Base-by-base conservation (phyloP, 352 stramenopile species). In the Globisporangium abappressorium region DNA sequence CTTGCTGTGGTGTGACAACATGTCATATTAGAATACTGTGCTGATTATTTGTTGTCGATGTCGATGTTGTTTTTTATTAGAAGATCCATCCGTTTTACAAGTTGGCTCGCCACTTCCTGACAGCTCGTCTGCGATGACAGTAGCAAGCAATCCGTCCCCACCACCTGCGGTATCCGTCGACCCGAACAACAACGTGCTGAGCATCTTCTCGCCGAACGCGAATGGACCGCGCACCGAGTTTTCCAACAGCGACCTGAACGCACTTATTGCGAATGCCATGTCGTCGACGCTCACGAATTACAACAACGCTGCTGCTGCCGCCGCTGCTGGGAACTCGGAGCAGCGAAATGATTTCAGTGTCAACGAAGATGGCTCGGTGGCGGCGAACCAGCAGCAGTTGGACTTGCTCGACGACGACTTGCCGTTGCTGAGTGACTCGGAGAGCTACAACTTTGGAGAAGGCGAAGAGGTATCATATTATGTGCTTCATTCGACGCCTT, bases 381-480 rank as follows among this genome's bases (percentile, higher is more conserved):
- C 66, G n/a, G 54, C 60, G 33, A 66, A 72, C 18, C 76, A 80
- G 41, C 41, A 49, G 41, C 41, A 49, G 24, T 58, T 92, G 56
- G 80, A 89, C 22, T 85, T 94, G 62, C 82, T 92, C 46, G 87
- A 93, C 20, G 84, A 91, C 43, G 85, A 94, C 3, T 69, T 95
- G 14, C 83, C 83, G 54, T 57, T 93, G 54, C 67, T 93, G 33
- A 80, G 79, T 22, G 87, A 93, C 53, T 84, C 81, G 7, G 83
- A 91, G 55, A 76, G 85, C 63, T 93, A 91, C 65, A 75, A 75
- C 22, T 92, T 94, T 69, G 79, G 73, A 30, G 85, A 94, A 51
- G 79, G 81, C 49, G 87, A 95, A 68, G 84, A 93, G 85, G 87
- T 93, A 87, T 65, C 59, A 61, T 5, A 49, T 11, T n/a, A 41